Evolutionary conservation across 2,329 filamentous ascomycete species (phyloP).

Genomic region (Fusarium armeniacum): DNA sequence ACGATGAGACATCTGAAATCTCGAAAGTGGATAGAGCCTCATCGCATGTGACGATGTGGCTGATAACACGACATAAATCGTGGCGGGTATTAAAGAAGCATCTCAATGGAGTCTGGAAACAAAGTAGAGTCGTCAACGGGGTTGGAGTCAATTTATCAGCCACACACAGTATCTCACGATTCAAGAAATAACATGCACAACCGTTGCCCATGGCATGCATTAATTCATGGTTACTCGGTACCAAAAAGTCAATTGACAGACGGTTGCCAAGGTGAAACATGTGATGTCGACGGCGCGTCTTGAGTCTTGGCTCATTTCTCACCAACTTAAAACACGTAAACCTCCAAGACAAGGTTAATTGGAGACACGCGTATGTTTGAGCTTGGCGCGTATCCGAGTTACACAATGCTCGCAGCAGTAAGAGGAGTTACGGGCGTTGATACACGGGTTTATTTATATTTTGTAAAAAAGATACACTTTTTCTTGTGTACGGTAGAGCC

Average conservation of each 20-base stretch:
- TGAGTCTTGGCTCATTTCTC: slow-evolving; percentile 27
- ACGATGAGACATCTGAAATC: neutral
- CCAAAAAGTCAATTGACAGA: neutral
- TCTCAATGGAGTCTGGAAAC: neutral
- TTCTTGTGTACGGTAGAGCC: neutral
- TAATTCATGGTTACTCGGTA: neutral
- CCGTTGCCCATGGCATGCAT: neutral
- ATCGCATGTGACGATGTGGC: neutral
- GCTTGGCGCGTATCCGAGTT: slow-evolving; percentile 10
- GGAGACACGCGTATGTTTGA: slow-evolving; percentile 27
- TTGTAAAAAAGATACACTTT: neutral
- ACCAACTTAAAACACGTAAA: slow-evolving; percentile 18
- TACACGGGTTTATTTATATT: neutral
- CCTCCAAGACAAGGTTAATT: slow-evolving; percentile 18
- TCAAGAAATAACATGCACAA: neutral
- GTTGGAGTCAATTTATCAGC: neutral
- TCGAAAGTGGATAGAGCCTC: neutral
- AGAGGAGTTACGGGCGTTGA: neutral
- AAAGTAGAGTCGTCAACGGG: neutral
- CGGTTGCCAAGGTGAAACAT: slow-evolving; percentile 23
- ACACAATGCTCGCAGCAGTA: neutral
- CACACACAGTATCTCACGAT: neutral
- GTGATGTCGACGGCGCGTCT: slow-evolving; percentile 2
- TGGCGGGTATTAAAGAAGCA: neutral
- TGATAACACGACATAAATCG: rapidly evolving